phyloP scores from a whole-genome alignment of 2,329 filamentous ascomycete genomes.

The Hymenoscyphus fraxineus region DNA sequence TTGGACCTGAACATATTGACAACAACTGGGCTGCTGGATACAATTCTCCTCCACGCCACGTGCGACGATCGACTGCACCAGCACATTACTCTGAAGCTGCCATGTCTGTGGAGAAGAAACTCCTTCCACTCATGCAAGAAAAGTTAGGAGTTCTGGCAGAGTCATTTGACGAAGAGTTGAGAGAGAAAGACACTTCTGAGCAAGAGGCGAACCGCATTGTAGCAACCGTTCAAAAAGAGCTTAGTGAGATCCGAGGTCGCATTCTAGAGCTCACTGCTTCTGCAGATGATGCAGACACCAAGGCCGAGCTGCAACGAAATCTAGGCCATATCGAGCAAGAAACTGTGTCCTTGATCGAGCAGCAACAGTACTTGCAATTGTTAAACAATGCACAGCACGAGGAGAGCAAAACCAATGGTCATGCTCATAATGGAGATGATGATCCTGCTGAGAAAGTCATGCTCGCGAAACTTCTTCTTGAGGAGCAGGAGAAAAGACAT shows the following conservation, averaged over 20 bases:
- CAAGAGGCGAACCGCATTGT: slow-evolving; percentile 64
- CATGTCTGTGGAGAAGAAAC: slow-evolving; percentile 64
- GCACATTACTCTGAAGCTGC: slow-evolving; percentile 59
- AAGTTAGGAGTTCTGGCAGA: slow-evolving; percentile 68
- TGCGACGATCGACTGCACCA: slow-evolving; percentile 8
- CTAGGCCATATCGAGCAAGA: slow-evolving; percentile 24
- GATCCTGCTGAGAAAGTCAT: slow-evolving; percentile 51
- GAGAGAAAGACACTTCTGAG: slow-evolving; percentile 68
- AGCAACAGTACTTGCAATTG: slow-evolving; percentile 46
- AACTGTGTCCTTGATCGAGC: slow-evolving; percentile 34
- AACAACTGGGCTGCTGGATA: slow-evolving; percentile 9
- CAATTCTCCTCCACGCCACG: slow-evolving; percentile 11
- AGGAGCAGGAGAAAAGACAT: slow-evolving; percentile 49
- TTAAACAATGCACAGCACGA: slow-evolving; percentile 41
- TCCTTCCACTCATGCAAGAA: slow-evolving; percentile 65
- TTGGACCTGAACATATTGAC: slow-evolving; percentile 1
- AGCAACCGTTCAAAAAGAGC: slow-evolving; percentile 63
- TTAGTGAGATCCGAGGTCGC: slow-evolving; percentile 56
- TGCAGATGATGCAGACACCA: slow-evolving; percentile 22
- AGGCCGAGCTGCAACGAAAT: slow-evolving; percentile 22
- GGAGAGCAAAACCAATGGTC: slow-evolving; percentile 48
- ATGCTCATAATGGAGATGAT: slow-evolving; percentile 41
- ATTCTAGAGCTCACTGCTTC: slow-evolving; percentile 48
- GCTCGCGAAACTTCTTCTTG: slow-evolving; percentile 54
- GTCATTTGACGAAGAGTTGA: slow-evolving; percentile 71